A percentile compares a stretch with the other conserved stretches of the same genome.
phyloP scores from a whole-genome alignment of 495 filamentous ascomycete genomes.

The Cercophora sp. region DNA sequence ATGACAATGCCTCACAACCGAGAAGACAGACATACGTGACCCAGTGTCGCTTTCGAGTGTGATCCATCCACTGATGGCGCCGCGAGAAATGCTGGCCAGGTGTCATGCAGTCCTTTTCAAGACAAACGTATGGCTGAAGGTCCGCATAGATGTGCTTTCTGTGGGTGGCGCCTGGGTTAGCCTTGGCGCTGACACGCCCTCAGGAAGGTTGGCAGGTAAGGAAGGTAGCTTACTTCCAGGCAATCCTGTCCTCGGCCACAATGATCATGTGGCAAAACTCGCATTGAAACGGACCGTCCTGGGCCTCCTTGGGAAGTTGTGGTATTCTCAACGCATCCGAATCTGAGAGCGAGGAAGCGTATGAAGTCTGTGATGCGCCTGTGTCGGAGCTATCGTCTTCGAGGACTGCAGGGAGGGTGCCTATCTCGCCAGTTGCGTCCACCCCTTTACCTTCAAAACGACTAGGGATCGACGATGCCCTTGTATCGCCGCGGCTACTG shows the following conservation, averaged over 20 bases:
- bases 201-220: no score
- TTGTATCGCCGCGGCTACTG: slow-evolving; percentile 1
- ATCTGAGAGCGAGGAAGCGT: slow-evolving; percentile 5
- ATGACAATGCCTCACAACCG: not conserved
- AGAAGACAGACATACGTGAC: not conserved
- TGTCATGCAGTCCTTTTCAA: slow-evolving; percentile 2
- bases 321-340: not conserved
- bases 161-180: no score
- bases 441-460: not conserved
- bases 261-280: slow-evolving; percentile 30
- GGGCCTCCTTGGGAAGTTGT: slow-evolving; percentile 7
- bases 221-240: slow-evolving; percentile 36
- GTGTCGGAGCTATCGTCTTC: slow-evolving; percentile 14
- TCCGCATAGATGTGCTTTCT: slow-evolving; percentile 29
- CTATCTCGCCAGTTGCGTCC: not conserved
- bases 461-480: slow-evolving; percentile 1
- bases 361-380: slow-evolving; percentile 13
- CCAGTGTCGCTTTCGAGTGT: slow-evolving; percentile 3
- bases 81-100: slow-evolving; percentile 5
- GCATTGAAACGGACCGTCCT: slow-evolving; percentile 24
- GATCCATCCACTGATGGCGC: slow-evolving; percentile 1
- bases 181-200: no score
- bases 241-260: slow-evolving; percentile 18
- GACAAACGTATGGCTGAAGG: slow-evolving; percentile 29
- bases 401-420: not conserved